Base-by-base conservation (phyloP, 805 yeast species). In the Pichia phayaonensis region DNA sequence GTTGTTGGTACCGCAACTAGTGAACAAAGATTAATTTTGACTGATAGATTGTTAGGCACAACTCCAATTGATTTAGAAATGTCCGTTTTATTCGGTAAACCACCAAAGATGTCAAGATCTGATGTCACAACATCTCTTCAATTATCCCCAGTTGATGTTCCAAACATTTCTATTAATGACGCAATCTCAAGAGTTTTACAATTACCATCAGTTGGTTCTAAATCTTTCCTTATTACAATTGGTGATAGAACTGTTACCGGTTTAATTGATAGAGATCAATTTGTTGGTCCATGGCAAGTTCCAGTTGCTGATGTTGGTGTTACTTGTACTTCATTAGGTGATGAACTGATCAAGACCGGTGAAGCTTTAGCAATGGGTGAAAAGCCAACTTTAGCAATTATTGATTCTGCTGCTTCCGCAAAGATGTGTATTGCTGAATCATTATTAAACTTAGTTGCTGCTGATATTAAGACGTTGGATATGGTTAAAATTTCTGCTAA, bases 281-380 rank as follows among this genome's bases (percentile, higher is more conserved):
- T 90, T 83, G 98, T 94, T 53, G 99, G 99, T 40, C 98, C 98
- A 64, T 94, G 98, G 98, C 99, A 94, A 75, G 94, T 86, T 11
- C 99, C 99, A 45, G 98, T 94, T 31, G 94, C 98, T 18, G 98
- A 94, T 65, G 97, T 90, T 49, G 98, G 96, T 71, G 97, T 94
- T 48, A 90, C 98, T 23, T 85, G 86, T 53, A 84, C 97, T 0
- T 86, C 97, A 1, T 75, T 89, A 47, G 97, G 97, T 63, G 85
- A 81, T 47, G 73, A 76, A 7, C 66, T 85, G 47, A 68, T 83
- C 54, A 57, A 71, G 4, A 84, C 95, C n/a, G 99, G 99, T 74
- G 99, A 94, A 72, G 96, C 98, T 10, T 72, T 94, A 71, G 90
- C 98, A 2, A 84, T 90, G 89, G 99, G 99, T 58, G 99, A 94